phyloP scores from a whole-genome alignment of 179 eudicot genomes.

The Silene noctiflora region DNA sequence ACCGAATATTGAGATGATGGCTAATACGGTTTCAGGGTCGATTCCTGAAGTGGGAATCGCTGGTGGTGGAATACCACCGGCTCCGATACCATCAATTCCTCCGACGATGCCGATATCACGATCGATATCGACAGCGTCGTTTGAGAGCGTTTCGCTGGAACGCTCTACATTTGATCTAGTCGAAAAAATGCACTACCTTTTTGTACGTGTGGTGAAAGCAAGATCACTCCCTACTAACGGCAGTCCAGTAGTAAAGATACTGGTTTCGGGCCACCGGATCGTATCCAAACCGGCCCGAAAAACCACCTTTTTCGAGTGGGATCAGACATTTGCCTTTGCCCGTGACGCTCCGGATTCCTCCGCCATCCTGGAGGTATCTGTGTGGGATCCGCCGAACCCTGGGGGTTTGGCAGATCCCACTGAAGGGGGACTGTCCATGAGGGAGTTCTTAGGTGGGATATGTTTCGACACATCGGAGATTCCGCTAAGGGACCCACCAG shows the following conservation, averaged over 20 bases:
- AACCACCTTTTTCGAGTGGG: slow-evolving; percentile 73
- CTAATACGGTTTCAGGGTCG: slow-evolving; percentile 38
- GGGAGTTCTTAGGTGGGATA: slow-evolving; percentile 71
- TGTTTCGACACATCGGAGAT: slow-evolving; percentile 87
- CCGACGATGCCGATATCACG: slow-evolving; percentile 38
- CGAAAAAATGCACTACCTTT: slow-evolving; percentile 95
- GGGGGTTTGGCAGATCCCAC: slow-evolving; percentile 23
- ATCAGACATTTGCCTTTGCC: slow-evolving; percentile 78
- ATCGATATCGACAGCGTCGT: slow-evolving; percentile 52
- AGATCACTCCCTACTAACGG: slow-evolving; percentile 66
- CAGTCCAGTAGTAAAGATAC: slow-evolving; percentile 64
- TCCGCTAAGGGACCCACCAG: slow-evolving; percentile 92
- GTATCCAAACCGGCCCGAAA: slow-evolving; percentile 66
- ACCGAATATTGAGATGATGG: slow-evolving; percentile 33
- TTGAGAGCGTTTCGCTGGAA: slow-evolving; percentile 53
- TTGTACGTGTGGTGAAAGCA: slow-evolving; percentile 75
- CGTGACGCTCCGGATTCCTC: slow-evolving; percentile 63
- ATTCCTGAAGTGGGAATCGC: slow-evolving; percentile 40
- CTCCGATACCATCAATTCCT: slow-evolving; percentile 31
- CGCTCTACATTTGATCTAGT: slow-evolving; percentile 76
- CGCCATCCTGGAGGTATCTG: slow-evolving; percentile 66
- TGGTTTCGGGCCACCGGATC: slow-evolving; percentile 50
- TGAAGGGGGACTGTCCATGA: slow-evolving; percentile 40
- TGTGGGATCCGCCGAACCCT: slow-evolving; percentile 55
- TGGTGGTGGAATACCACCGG: slow-evolving; percentile 30